These are phyloP conservation scores for Candida silvicultrix DNA, from an alignment of 805 yeast genomes.

Conservation along the genomic window DNA sequence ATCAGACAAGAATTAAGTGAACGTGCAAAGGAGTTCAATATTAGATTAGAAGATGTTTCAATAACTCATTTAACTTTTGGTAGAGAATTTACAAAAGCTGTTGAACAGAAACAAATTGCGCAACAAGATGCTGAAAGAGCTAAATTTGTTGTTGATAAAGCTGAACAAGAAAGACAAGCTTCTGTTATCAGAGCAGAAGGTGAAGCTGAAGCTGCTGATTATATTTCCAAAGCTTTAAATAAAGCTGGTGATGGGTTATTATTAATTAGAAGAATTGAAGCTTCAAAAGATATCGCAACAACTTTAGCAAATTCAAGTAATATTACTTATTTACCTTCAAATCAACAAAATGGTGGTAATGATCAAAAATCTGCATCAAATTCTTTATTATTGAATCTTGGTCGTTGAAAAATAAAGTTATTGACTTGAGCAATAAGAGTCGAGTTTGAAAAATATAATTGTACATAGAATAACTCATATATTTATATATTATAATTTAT, in stretches of 20 bases:
- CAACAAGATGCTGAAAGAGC: constrained; percentile 99
- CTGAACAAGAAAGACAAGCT: constrained; percentile 96
- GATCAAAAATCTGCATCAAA: constrained; percentile 33
- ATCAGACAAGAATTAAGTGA: constrained; percentile 79
- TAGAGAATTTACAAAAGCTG: constrained; percentile 94
- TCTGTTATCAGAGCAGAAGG: constrained; percentile 96
- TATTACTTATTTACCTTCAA: constrained; percentile 79
- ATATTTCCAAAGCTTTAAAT: constrained; percentile 83
- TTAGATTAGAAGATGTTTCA: constrained; percentile 91
- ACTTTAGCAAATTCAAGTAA: constrained; percentile 80
- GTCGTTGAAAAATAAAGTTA: constrained; percentile 38
- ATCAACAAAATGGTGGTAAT: constrained; percentile 30
- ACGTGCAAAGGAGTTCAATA: constrained; percentile 85
- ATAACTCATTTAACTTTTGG: constrained; percentile 98
- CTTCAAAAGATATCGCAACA: constrained; percentile 90
- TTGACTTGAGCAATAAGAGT: too few species aligned
- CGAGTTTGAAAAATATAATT: too few species aligned
- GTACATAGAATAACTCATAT: too few species aligned
- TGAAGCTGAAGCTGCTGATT: constrained; percentile 98
- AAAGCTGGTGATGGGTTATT: constrained; percentile 95
- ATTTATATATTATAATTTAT: too few species aligned
- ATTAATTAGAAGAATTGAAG: constrained; percentile 91
- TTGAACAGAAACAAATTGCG: constrained; percentile 97
- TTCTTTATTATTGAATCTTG: constrained; percentile 59
- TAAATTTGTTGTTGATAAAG: constrained; percentile 85